Conservation (phyloP, 2,329 filamentous ascomycete species). For the Colletotrichum trifolii region DNA sequence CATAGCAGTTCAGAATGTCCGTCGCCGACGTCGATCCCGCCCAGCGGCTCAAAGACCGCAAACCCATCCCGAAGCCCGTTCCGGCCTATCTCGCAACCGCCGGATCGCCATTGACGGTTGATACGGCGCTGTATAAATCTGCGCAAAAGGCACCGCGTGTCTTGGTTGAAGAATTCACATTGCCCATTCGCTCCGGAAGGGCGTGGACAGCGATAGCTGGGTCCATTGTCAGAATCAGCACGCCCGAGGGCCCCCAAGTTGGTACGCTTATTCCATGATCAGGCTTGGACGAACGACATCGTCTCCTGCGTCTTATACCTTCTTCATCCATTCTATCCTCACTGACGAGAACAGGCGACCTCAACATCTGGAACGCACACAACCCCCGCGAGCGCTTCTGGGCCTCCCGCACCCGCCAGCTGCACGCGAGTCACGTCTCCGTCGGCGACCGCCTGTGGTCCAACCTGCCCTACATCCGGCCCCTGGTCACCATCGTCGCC, state of each 20-base stretch:
- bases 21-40: conserved; percentile 19
- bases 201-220: conserved; percentile 79
- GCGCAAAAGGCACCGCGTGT: conserved; percentile 63
- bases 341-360: conserved; percentile 63
- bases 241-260: conserved; percentile 82
- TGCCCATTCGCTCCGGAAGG: conserved; percentile 78
- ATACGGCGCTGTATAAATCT: conserved; percentile 66
- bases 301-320: too few species aligned
- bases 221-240: conserved; percentile 77
- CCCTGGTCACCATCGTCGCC: conserved; percentile 75
- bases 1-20: conserved; percentile 26
- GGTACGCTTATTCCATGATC: conserved; percentile 47
- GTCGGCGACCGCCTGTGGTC: conserved; percentile 82
- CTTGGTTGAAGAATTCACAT: conserved; percentile 63
- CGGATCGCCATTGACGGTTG: conserved; percentile 56
- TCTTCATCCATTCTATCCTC: too few species aligned
- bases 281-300: too few species aligned
- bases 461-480: conserved; percentile 79
- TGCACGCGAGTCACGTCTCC: conserved; percentile 80
- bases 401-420: conserved; percentile 81
- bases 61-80: conserved; percentile 58
- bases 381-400: conserved; percentile 87
- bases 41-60: conserved; percentile 54
- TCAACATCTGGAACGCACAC: conserved; percentile 83
- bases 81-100: conserved; percentile 60